These are phyloP conservation scores for Candida xyloterini DNA, from an alignment of 805 yeast species.

Conservation along the genomic window DNA sequence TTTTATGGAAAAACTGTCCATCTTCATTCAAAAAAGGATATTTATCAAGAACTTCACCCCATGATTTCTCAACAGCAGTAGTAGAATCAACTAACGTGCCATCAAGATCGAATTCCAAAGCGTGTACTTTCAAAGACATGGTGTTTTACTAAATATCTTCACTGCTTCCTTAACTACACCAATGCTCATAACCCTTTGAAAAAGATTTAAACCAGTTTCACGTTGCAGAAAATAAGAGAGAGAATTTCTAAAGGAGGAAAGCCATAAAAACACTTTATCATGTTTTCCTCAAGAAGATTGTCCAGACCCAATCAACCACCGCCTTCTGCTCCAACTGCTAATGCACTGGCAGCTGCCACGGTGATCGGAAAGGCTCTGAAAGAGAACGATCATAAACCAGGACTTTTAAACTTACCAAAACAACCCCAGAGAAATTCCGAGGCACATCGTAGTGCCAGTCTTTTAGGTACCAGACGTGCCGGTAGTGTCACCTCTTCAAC, in stretches of 20 bases:
- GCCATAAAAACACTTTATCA: conserved; percentile 3
- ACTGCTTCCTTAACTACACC: not conserved
- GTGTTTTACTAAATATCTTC: not conserved
- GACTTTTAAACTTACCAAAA: conserved; percentile 32
- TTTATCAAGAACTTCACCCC: conserved; percentile 72
- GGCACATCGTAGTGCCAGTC: conserved; percentile 20
- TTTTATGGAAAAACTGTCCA: conserved; percentile 60
- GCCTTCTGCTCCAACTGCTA: conserved; percentile 37
- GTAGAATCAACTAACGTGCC: conserved; percentile 86
- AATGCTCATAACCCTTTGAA: conserved; percentile 3
- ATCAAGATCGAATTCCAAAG: conserved; percentile 71
- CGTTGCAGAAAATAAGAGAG: conserved; percentile 9
- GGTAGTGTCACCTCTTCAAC: conserved; percentile 19
- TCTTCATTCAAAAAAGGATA: conserved; percentile 45
- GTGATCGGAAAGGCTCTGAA: conserved; percentile 50
- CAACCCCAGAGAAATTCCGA: conserved; percentile 19
- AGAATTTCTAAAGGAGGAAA: conserved; percentile 5
- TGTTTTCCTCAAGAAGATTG: conserved; percentile 23
- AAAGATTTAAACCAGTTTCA: conserved; percentile 1
- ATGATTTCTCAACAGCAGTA: conserved; percentile 76
- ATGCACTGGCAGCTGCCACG: conserved; percentile 63
- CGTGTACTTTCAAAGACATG: conserved; percentile 11
- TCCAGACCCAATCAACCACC: conserved; percentile 21
- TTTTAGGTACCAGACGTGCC: conserved; percentile 24
- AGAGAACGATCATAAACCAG: conserved; percentile 32